A percentile compares a stretch with the other conserved stretches of the same genome.
Evolutionary conservation across 192 early-diverging fungal genomes (phyloP).

Genomic region (Rhizophagus clarus): DNA sequence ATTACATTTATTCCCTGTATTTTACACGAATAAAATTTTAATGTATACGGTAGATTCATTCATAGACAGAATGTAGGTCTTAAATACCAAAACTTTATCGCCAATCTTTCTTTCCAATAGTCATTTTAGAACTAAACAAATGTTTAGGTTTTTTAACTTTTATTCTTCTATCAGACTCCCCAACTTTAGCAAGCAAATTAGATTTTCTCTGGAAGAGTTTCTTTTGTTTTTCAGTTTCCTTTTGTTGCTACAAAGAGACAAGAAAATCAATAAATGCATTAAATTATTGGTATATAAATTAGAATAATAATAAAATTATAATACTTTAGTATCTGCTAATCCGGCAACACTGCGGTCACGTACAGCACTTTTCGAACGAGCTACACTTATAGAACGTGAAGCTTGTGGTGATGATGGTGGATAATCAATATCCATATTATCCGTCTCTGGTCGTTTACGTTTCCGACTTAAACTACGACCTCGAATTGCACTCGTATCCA

Average conservation of each 20-base stretch:
- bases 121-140: slow-evolving; percentile 92
- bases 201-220: slow-evolving; percentile 70
- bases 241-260: slow-evolving; percentile 45
- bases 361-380: background rate
- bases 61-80: too few relatives aligned
- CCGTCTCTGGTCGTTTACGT: slow-evolving; percentile 73
- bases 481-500: slow-evolving; percentile 66
- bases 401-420: slow-evolving; percentile 58
- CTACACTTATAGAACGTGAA: background rate
- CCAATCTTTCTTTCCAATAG: slow-evolving; percentile 77
- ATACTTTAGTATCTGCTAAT: background rate
- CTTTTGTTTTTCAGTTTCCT: slow-evolving; percentile 77
- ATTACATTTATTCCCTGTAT: too few relatives aligned
- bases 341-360: slow-evolving; percentile 18
- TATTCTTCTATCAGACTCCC: slow-evolving; percentile 96
- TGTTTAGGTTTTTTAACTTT: slow-evolving; percentile 96
- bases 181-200: slow-evolving; percentile 77
- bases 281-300: background rate
- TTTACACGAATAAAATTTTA: too few relatives aligned
- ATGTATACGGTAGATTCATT: too few relatives aligned
- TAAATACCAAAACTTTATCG: slow-evolving; percentile 54
- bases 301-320: background rate
- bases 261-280: background rate
- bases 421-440: slow-evolving; percentile 66
- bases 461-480: slow-evolving; percentile 70